phyloP scores from a whole-genome alignment of 78 protist species.

The Acrasis kona region DNA sequence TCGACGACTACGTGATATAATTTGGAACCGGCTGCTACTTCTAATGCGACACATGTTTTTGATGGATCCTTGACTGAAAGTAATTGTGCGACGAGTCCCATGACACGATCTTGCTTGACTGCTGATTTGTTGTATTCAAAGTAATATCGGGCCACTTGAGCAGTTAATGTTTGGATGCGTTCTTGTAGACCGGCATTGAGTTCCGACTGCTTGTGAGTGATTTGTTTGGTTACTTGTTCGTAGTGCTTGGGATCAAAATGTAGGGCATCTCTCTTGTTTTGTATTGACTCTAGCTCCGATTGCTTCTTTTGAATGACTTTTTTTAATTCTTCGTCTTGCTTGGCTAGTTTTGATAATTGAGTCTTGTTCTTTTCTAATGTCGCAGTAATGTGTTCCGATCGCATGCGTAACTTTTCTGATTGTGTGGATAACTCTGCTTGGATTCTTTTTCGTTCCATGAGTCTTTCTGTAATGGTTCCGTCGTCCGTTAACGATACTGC shows the following conservation, averaged over 20 bases:
- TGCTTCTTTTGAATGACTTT: too few relatives aligned
- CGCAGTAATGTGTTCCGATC: too few relatives aligned
- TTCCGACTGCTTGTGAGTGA: not conserved
- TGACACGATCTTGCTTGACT: slow-evolving; percentile 49
- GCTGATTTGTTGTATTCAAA: slow-evolving; percentile 67
- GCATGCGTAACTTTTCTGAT: too few relatives aligned
- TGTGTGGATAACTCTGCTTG: too few relatives aligned
- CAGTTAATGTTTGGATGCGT: not conserved
- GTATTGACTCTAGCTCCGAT: slow-evolving; percentile 2
- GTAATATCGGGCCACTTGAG: slow-evolving; percentile 24
- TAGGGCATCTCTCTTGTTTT: not conserved
- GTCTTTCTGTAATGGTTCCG: too few relatives aligned
- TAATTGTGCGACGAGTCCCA: slow-evolving; percentile 78
- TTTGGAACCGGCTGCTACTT: slow-evolving; percentile 80
- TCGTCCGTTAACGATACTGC: too few relatives aligned
- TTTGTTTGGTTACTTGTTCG: slow-evolving; percentile 2
- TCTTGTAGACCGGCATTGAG: slow-evolving; percentile 2
- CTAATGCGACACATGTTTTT: slow-evolving; percentile 63
- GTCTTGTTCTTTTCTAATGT: too few relatives aligned
- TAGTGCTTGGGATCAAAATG: not conserved
- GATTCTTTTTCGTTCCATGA: too few relatives aligned
- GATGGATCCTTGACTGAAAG: slow-evolving; percentile 35
- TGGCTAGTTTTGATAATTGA: too few relatives aligned
- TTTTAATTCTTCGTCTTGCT: too few relatives aligned
- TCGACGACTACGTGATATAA: slow-evolving; percentile 90